These are phyloP conservation scores for Smittium mucronatum DNA, from an alignment of 371 early-diverging fungal species.

Conservation along the genomic window DNA sequence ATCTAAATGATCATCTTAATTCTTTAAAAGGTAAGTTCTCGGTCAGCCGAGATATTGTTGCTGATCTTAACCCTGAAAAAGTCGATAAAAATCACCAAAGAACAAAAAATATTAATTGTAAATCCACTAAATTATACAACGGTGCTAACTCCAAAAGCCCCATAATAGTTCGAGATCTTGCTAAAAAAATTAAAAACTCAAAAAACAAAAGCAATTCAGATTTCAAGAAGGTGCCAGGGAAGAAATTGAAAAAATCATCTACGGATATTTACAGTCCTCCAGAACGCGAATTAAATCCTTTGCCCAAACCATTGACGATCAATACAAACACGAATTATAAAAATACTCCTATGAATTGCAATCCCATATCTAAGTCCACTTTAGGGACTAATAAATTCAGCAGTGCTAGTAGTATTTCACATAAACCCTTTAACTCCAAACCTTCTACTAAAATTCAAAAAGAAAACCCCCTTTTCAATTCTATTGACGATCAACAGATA, in stretches of 20 bases:
- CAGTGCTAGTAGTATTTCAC: no score
- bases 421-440: no score
- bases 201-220: background rate
- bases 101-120: background rate
- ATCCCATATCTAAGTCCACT: no score
- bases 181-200: background rate
- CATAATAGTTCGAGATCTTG: background rate
- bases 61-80: background rate
- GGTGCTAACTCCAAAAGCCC: background rate
- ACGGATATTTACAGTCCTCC: background rate
- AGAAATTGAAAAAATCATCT: background rate
- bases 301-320: no score
- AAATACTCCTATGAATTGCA: no score
- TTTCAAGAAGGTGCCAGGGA: background rate
- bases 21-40: background rate
- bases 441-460: no score
- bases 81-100: background rate
- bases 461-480: no score
- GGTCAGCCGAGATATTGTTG: background rate
- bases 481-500: no score
- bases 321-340: no score
- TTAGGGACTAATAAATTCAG: no score
- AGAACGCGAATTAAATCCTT: no score
- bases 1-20: background rate
- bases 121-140: background rate